Percentiles rank a stretch among this genome's conserved stretches.
phyloP scores from a whole-genome alignment of 345 rosid genomes.

The Lepidium africanum region DNA sequence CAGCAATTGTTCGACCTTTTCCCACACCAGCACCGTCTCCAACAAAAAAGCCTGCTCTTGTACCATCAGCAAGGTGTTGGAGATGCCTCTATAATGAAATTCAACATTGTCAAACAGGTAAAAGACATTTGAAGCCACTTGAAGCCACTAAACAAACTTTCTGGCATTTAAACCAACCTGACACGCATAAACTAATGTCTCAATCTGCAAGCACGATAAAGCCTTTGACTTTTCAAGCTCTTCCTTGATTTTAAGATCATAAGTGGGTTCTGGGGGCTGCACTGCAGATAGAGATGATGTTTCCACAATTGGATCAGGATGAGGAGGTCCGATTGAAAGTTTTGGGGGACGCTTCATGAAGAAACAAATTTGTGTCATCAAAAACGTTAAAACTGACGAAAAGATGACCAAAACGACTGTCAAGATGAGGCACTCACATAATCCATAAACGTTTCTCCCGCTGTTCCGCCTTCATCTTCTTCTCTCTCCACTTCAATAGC shows the following conservation, averaged over 20 bases:
- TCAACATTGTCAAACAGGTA: conserved; percentile 21
- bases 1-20: conserved; percentile 97
- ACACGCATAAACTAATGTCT: conserved; percentile 93
- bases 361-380: background rate
- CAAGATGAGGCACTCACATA: conserved; percentile 54
- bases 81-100: conserved; percentile 69
- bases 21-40: conserved; percentile 99
- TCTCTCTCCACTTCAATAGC: conserved; percentile 97
- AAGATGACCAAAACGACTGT: background rate
- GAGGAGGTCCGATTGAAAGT: conserved; percentile 86
- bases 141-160: conserved; percentile 21
- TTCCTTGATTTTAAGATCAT: conserved; percentile 65
- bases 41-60: conserved; percentile 90
- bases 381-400: background rate
- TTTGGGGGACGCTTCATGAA: conserved; percentile 75
- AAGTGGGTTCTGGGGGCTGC: conserved; percentile 93
- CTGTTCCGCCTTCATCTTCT: conserved; percentile 95
- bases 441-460: conserved; percentile 91
- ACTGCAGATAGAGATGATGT: conserved; percentile 94
- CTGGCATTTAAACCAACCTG: conserved; percentile 53
- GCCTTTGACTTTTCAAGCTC: conserved; percentile 62
- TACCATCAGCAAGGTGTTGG: conserved; percentile 78
- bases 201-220: conserved; percentile 97
- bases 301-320: conserved; percentile 96
- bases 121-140: conserved; percentile 8